A percentile compares a stretch with the other conserved stretches of the same genome.
Conservation (phyloP, 805 yeast genomes). For the Candida jianshihensis region DNA sequence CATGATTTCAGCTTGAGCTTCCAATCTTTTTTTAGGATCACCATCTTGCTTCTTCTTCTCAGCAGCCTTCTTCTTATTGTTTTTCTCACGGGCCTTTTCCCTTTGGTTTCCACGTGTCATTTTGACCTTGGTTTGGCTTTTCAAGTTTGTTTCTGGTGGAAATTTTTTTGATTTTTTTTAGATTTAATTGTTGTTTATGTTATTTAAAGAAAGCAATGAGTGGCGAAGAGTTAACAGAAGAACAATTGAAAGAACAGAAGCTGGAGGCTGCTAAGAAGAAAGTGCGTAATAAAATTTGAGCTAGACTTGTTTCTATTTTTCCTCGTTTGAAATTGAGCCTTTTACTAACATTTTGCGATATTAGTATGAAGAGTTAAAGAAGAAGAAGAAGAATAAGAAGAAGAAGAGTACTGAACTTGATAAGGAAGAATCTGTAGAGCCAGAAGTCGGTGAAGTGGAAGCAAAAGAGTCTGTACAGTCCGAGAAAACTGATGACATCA, state of each 20-base stretch:
- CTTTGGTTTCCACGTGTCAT: conserved; percentile 97
- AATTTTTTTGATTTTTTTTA: not conserved
- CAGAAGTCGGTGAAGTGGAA: conserved; percentile 2
- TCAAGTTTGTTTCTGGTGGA: too few species aligned
- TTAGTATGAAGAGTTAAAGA: conserved; percentile 60
- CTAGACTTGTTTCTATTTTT: too few species aligned
- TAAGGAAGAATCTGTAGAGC: conserved; percentile 7
- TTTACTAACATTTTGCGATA: not conserved
- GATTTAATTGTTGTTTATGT: not conserved
- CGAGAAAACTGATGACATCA: conserved; percentile 2
- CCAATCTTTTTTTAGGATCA: conserved; percentile 80
- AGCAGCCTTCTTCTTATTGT: conserved; percentile 71
- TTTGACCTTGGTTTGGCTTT: too few species aligned
- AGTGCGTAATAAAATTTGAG: conserved; percentile 32
- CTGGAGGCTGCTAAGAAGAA: conserved; percentile 70
- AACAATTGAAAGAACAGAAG: conserved; percentile 45
- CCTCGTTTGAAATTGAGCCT: not conserved
- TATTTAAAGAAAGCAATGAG: not conserved
- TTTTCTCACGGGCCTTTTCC: conserved; percentile 87
- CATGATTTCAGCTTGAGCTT: conserved; percentile 83
- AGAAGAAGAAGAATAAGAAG: conserved; percentile 42
- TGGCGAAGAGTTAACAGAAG: conserved; percentile 28
- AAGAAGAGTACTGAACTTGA: conserved; percentile 11
- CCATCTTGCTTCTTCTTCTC: conserved; percentile 64
- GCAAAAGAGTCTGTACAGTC: too few species aligned